phyloP scores from a whole-genome alignment of 2,329 filamentous ascomycete genomes.

The Aureobasidium pullulans region DNA sequence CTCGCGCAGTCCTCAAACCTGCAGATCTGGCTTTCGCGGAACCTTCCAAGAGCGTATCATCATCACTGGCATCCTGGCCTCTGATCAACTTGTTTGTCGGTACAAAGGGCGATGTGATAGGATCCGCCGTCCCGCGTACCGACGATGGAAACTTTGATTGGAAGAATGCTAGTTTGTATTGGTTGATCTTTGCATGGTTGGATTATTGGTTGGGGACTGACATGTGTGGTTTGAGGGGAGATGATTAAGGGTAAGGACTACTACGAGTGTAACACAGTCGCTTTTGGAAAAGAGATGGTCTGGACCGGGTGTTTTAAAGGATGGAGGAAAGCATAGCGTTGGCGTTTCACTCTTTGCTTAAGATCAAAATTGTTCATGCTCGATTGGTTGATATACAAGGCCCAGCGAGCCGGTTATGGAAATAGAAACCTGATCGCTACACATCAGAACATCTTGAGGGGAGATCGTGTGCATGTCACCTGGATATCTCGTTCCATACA shows the following conservation, averaged over 20 bases:
- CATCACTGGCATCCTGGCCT: conserved; percentile 17
- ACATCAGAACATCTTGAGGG: too few relatives aligned
- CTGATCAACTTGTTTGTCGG: conserved; percentile 34
- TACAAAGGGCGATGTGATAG: conserved; percentile 55
- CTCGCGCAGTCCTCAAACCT: conserved; percentile 33
- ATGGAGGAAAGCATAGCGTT: background rate
- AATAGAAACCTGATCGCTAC: too few relatives aligned
- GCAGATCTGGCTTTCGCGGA: conserved; percentile 42
- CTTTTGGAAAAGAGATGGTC: too few relatives aligned
- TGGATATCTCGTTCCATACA: too few relatives aligned
- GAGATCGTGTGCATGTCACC: too few relatives aligned
- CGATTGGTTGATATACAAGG: too few relatives aligned
- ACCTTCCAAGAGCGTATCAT: conserved; percentile 31
- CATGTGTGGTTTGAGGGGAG: conserved; percentile 52
- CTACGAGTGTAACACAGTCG: too few relatives aligned
- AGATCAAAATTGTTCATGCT: too few relatives aligned
- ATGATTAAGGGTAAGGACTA: conserved; percentile 26
- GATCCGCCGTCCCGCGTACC: conserved; percentile 64
- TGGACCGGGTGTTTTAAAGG: background rate
- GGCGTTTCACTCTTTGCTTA: background rate
- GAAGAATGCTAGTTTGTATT: conserved; percentile 54
- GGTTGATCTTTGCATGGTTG: conserved; percentile 52
- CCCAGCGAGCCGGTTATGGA: too few relatives aligned
- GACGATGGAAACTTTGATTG: conserved; percentile 74
- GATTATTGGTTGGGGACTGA: conserved; percentile 52